A percentile compares a stretch with the other conserved stretches of the same genome.
phyloP scores from a whole-genome alignment of 2,329 filamentous ascomycete genomes.

The Microthyrium microscopicum region DNA sequence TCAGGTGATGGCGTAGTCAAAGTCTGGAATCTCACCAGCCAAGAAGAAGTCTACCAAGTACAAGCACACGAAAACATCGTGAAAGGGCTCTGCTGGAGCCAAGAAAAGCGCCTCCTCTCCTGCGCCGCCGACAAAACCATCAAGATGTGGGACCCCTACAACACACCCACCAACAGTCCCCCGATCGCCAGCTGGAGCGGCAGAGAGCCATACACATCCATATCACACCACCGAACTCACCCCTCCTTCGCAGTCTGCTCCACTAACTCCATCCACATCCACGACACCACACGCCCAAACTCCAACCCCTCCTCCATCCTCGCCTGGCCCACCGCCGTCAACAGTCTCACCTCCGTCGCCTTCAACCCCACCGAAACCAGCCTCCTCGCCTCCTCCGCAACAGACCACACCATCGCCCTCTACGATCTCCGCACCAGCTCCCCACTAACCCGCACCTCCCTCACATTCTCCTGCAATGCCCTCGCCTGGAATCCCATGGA shows the following conservation, averaged over 20 bases:
- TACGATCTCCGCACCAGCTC: slow-evolving; percentile 83
- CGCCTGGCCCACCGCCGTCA: slow-evolving; percentile 72
- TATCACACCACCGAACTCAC: slow-evolving; percentile 66
- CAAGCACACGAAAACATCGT: slow-evolving; percentile 88
- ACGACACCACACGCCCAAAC: slow-evolving; percentile 68
- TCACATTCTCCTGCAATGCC: slow-evolving; percentile 69
- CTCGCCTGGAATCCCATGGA: slow-evolving; percentile 94
- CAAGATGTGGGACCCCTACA: slow-evolving; percentile 85
- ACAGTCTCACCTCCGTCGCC: slow-evolving; percentile 74
- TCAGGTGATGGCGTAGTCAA: slow-evolving; percentile 90
- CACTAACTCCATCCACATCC: slow-evolving; percentile 67
- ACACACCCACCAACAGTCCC: slow-evolving; percentile 41
- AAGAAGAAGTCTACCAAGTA: slow-evolving; percentile 58
- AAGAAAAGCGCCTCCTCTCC: slow-evolving; percentile 67
- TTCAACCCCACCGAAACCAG: slow-evolving; percentile 95
- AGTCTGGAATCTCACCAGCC: slow-evolving; percentile 65
- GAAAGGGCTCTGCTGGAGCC: slow-evolving; percentile 80
- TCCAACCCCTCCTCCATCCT: slow-evolving; percentile 64
- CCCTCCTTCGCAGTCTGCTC: slow-evolving; percentile 63
- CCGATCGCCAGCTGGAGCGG: slow-evolving; percentile 78
- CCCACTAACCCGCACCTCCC: slow-evolving; percentile 62
- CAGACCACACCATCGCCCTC: slow-evolving; percentile 72
- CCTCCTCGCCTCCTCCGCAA: slow-evolving; percentile 68
- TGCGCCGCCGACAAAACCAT: slow-evolving; percentile 76
- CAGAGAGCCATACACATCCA: slow-evolving; percentile 60